Conservation (phyloP, 2,329 filamentous ascomycete species). For the Phoma herbarum region DNA sequence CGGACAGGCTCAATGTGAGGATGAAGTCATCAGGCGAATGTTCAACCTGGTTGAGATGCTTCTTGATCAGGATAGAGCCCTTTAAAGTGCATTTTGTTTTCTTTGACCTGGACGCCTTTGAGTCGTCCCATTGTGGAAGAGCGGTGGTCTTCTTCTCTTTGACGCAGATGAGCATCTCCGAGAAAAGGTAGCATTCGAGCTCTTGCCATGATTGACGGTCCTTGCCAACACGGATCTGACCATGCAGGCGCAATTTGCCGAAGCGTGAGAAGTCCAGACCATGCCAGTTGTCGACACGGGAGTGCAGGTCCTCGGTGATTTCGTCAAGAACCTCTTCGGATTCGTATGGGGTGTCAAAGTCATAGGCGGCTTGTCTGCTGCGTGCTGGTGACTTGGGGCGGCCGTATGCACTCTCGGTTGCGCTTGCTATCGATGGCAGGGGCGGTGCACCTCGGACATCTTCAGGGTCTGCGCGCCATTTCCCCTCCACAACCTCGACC, state of each 20-base stretch:
- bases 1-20: conserved; percentile 88
- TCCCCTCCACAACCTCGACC: conserved; percentile 90
- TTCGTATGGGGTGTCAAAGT: conserved; percentile 69
- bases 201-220: conserved; percentile 98
- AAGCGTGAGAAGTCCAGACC: conserved; percentile 93
- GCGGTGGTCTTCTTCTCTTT: conserved; percentile 85
- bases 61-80: conserved; percentile 97
- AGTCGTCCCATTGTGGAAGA: conserved; percentile 72
- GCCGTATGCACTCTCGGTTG: conserved; percentile 54
- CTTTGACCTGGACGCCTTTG: conserved; percentile 62
- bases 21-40: conserved; percentile 76
- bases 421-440: conserved; percentile 59
- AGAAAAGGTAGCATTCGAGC: conserved; percentile 94
- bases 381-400: conserved; percentile 68
- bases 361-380: conserved; percentile 47
- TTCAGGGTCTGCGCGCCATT: conserved; percentile 86
- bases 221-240: conserved; percentile 91
- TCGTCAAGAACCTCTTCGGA: conserved; percentile 79
- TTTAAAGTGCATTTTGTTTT: conserved; percentile 86
- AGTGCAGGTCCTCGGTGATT: conserved; percentile 83
- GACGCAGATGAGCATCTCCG: conserved; percentile 98
- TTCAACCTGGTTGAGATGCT: conserved; percentile 93
- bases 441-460: conserved; percentile 69
- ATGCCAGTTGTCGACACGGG: conserved; percentile 98
- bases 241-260: conserved; percentile 88